These are phyloP conservation scores for Sisymbrium altissimum DNA, from an alignment of 345 rosid species.

Conservation along the genomic window DNA sequence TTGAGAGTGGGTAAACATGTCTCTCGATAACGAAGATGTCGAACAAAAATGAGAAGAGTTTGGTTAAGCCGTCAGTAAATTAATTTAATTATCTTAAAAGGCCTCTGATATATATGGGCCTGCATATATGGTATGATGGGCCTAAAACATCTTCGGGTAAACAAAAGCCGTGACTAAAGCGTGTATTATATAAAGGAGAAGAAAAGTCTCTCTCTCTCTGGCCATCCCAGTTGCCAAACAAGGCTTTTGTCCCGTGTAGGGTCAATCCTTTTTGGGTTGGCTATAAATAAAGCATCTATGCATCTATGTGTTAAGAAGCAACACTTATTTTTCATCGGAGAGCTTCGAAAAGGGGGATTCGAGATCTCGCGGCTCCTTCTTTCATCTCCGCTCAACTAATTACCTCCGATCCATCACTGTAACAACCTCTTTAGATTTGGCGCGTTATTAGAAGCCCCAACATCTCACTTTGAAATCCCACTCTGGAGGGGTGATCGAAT, in stretches of 20 bases:
- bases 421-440: slow-evolving; percentile 11
- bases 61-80: too few species aligned
- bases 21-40: too few species aligned
- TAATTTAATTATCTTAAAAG: not conserved
- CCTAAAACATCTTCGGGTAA: not conserved
- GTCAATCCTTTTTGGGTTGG: not conserved
- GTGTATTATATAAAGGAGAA: not conserved
- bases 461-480: not conserved
- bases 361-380: slow-evolving; percentile 23
- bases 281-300: slow-evolving; percentile 16
- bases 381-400: slow-evolving; percentile 3
- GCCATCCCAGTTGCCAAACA: slow-evolving; percentile 25
- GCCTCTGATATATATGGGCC: not conserved
- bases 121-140: not conserved
- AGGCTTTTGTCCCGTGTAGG: slow-evolving; percentile 3
- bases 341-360: not conserved
- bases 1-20: too few species aligned
- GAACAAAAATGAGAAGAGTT: too few species aligned
- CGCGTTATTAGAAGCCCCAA: not conserved
- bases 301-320: not conserved
- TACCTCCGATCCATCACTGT: slow-evolving; percentile 18
- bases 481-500: not conserved
- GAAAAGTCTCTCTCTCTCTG: not conserved
- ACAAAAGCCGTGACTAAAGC: not conserved
- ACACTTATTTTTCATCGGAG: slow-evolving; percentile 15